Evolutionary conservation across 2,329 filamentous ascomycete genomes (phyloP), one percentile per base, ranked within the genome.

Genomic region (Colletotrichum costaricense): DNA sequence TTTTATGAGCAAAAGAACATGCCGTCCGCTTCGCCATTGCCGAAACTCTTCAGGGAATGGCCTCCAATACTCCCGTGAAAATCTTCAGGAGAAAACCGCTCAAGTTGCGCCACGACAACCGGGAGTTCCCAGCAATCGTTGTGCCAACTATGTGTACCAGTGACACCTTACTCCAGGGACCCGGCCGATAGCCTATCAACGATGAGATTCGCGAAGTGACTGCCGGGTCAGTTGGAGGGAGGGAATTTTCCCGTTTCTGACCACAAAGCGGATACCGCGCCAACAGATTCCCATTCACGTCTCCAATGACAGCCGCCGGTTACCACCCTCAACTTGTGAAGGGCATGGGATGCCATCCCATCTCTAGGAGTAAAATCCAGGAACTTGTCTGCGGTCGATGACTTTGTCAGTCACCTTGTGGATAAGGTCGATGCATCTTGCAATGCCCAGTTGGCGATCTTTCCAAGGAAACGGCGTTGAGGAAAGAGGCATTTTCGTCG

Each of bases 401-500:
- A 56, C 19, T 33, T 26, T 42, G n/a, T 30, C 42, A 33, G 38
- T 46, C 24, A 55, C 14, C n/a, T 19, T 16, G 54, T 60, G 62
- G 67, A 65, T 63, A 30, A 38, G 26, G 24, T 33, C 16, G 46
- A 46, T 56, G 60, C 59, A 54, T 24, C 67, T 65, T 9, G 30
- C 24, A 60, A 64, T 22, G 58, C 12, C 55, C 11, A 64, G 55
- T 33, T n/a, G 70, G 56, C 60, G 35, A 73, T 66, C 35, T 14
- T 59, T 73, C 59, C 70, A 55, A 62, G 70, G 67, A 65, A 62
- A 33, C 8, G 38, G 60, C 67, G 59, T 65, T 33, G 54, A 73
- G 70, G 65, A 33, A 56, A 73, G 70, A 65, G 70, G 70, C 56
- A 73, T 73, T 73, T 70, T 54, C 19, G 24, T 22, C 54, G 24